Evolutionary conservation across 1,284 basidiomycete genomes (phyloP), one percentile per base, ranked within the genome.

Genomic region (Albatrellus sp.): DNA sequence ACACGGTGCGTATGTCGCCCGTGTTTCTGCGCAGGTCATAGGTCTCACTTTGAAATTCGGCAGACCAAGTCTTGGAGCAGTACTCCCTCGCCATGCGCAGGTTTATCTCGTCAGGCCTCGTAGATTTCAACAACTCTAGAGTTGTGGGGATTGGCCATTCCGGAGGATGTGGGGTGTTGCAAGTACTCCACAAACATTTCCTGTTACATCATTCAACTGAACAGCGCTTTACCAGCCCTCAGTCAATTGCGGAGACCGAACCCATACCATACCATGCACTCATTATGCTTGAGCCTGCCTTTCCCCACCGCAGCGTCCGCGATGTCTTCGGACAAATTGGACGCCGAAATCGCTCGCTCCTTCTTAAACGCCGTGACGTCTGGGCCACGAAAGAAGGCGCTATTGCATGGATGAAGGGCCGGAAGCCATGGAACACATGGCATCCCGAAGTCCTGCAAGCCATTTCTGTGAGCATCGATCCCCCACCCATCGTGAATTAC

Each of bases 141-240:
- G 40, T 55, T 8, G 44, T 53, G 12, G 49, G 46, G 9, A 37
- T 55, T 14, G 50, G 50, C n/a, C 49, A 53, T 43, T 53, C 52
- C 12, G 53, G 52, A 3, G 52, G 53, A 8, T 45, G 48, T n/a
- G 50, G 33, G n/a, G n/a, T 36, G 5, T 24, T 44, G 34, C 31
- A 17, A 13, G 42, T 37, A 5, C 3, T 29, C 29, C 14, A 7
- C 29, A 32, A 11, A 11, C 12, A 28, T 11, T 34, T 11, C 13
- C 11, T 8, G 12, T 19, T 14, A 20, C 5, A 28, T 40, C 17
- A 24, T 40, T 20, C n/a, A 14, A 6, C 14, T 37, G 36, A 9
- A 9, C 19, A 13, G 7, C 30, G 10, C n/a, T 19, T 12, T 11
- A 17, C 4, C 24, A 42, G 41, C n/a, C 32, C 35, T 14, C 41